phyloP scores from a whole-genome alignment of 2,329 filamentous ascomycete species.

The Aspergillus tanneri region DNA sequence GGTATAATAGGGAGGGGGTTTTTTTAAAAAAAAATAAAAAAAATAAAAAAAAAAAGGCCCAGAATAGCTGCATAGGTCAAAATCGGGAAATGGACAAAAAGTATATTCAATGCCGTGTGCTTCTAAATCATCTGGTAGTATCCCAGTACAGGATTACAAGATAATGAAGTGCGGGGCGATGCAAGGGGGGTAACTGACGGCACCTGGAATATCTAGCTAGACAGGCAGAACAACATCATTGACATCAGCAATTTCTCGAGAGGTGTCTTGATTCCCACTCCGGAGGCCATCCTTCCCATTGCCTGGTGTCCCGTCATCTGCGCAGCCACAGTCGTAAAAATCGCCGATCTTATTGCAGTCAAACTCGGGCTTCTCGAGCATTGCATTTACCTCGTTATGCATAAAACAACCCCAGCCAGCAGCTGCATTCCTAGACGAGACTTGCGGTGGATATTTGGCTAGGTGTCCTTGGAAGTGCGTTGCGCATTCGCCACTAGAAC shows the following conservation, averaged over 20 bases:
- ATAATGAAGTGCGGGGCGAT: conserved; percentile 1
- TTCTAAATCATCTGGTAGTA: conserved; percentile 19
- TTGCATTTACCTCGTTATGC: conserved; percentile 65
- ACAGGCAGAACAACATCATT: no score
- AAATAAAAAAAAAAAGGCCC: not conserved
- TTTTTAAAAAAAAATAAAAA: no score
- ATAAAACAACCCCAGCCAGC: conserved; percentile 66
- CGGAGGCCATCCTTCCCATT: conserved; percentile 2
- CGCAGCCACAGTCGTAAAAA: conserved; percentile 67
- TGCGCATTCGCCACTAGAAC: conserved; percentile 61
- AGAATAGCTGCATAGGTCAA: not conserved
- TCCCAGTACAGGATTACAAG: not conserved
- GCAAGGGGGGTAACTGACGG: conserved; percentile 27
- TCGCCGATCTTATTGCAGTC: conserved; percentile 65
- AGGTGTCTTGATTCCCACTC: conserved; percentile 7
- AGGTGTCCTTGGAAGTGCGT: conserved; percentile 62
- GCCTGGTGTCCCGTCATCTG: conserved; percentile 50
- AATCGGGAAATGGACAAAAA: not conserved
- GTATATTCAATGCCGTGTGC: conserved; percentile 27
- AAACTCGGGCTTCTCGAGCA: conserved; percentile 60
- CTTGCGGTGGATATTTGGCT: conserved; percentile 63
- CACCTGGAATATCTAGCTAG: no score
- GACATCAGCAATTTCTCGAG: no score
- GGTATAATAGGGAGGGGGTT: no score
- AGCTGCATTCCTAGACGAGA: conserved; percentile 60